A percentile compares a stretch with the other conserved stretches of the same genome.
Conservation (phyloP, 2,329 filamentous ascomycete species). For the Penicillium sp. region DNA sequence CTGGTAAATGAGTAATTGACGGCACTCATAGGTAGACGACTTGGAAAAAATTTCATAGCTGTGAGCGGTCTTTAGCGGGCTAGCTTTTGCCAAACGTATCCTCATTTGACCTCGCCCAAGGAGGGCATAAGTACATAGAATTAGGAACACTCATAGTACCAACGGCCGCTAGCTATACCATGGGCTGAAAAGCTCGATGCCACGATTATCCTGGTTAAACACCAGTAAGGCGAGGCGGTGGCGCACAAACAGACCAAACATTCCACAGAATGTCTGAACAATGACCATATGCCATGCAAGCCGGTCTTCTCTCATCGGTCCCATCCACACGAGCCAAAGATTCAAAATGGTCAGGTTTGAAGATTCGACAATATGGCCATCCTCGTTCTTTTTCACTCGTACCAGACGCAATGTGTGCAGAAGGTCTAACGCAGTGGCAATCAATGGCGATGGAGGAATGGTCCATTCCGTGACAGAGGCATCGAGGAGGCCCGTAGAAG, state of each 20-base stretch:
- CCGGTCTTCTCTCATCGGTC: constrained; percentile 79
- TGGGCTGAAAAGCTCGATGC: constrained; percentile 19
- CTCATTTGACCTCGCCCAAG: background rate
- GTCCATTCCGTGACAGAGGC: constrained; percentile 76
- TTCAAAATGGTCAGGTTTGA: constrained; percentile 93
- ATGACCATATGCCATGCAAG: constrained; percentile 72
- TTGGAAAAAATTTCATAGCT: background rate
- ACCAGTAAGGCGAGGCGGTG: constrained; percentile 81
- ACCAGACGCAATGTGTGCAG: constrained; percentile 65
- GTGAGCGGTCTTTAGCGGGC: too few relatives aligned
- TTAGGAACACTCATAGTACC: background rate
- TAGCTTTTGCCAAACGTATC: background rate
- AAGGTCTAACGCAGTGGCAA: constrained; percentile 61
- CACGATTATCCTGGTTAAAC: constrained; percentile 79
- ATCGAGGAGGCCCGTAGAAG: constrained; percentile 76
- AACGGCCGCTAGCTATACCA: constrained; percentile 5
- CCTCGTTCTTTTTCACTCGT: constrained; percentile 60
- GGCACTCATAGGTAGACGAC: too few relatives aligned
- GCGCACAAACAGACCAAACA: constrained; percentile 77
- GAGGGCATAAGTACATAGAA: constrained; percentile 8
- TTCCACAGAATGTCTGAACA: constrained; percentile 70
- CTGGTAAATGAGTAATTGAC: constrained; percentile 1
- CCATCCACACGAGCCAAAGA: constrained; percentile 92
- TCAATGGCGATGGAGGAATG: constrained; percentile 60
- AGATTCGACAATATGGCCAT: constrained; percentile 69